Evolutionary conservation across 73 alveolate species (phyloP).

Genomic region (Breviolum minutum): DNA sequence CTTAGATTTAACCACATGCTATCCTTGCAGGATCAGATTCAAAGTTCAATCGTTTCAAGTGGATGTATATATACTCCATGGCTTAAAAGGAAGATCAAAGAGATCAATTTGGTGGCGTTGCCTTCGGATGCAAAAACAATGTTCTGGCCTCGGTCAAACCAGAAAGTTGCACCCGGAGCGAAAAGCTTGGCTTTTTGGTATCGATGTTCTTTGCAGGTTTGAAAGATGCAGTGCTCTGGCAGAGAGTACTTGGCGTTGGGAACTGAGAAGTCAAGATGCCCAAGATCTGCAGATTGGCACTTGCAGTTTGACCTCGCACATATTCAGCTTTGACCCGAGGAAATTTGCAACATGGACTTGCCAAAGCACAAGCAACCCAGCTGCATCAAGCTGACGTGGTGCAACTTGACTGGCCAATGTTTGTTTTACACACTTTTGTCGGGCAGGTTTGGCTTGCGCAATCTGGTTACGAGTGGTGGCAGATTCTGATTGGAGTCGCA

Average conservation of each 20-base stretch:
- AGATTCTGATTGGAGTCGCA: conserved; percentile 60
- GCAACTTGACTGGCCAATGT: neutral
- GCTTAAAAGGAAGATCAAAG: conserved; percentile 31
- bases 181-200: neutral
- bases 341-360: conserved; percentile 42
- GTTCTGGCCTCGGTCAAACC: neutral
- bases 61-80: neutral
- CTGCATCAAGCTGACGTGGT: neutral
- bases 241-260: conserved; percentile 30
- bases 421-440: neutral
- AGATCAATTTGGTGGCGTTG: neutral
- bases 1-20: no score
- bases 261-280: neutral
- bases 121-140: neutral
- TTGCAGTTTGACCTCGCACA: neutral
- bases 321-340: neutral
- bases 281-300: neutral
- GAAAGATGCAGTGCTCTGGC: conserved; percentile 1
- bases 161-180: neutral
- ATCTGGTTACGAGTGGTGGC: conserved; percentile 92
- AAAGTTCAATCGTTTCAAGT: no score
- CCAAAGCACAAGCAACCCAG: conserved; percentile 30
- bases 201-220: neutral
- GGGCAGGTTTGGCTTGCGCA: conserved; percentile 68
- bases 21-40: no score